These are phyloP conservation scores for Trametes hirsuta DNA, from an alignment of 1,284 basidiomycete species.

Conservation along the genomic window DNA sequence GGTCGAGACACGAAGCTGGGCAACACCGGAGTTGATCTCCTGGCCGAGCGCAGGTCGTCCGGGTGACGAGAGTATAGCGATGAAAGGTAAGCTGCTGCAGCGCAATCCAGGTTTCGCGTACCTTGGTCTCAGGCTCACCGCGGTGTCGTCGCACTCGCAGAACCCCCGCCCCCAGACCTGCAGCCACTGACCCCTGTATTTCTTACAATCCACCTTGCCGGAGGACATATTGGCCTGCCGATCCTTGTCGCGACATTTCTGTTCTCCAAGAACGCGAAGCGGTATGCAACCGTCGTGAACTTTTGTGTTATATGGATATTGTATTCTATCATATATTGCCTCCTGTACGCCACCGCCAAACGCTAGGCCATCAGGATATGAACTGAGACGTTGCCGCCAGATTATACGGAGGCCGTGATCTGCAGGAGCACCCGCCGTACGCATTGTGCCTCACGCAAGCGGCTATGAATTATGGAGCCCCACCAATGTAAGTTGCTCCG, in stretches of 20 bases:
- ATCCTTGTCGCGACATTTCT: slow-evolving; percentile 36
- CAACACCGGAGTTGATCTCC: slow-evolving; percentile 25
- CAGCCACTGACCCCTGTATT: slow-evolving; percentile 19
- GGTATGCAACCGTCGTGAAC: slow-evolving; percentile 37
- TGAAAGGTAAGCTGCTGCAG: slow-evolving; percentile 18
- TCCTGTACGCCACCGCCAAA: slow-evolving; percentile 45
- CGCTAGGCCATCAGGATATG: not conserved
- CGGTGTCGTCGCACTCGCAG: slow-evolving; percentile 10
- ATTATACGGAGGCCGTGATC: slow-evolving; percentile 39
- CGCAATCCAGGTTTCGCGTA: not conserved
- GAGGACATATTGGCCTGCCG: slow-evolving; percentile 39
- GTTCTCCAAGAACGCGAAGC: slow-evolving; percentile 32
- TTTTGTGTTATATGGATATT: slow-evolving; percentile 55
- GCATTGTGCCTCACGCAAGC: slow-evolving; percentile 52
- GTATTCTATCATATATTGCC: slow-evolving; percentile 53
- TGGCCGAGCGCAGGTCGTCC: slow-evolving; percentile 14
- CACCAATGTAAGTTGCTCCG: slow-evolving; percentile 49
- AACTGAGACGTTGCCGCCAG: slow-evolving; percentile 29
- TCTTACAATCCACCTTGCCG: slow-evolving; percentile 32
- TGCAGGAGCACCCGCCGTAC: slow-evolving; percentile 21
- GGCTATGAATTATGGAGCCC: slow-evolving; percentile 52
- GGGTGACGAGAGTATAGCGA: slow-evolving; percentile 13
- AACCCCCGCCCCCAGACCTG: slow-evolving; percentile 18
- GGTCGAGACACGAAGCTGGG: slow-evolving; percentile 1
- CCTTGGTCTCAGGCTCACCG: slow-evolving; percentile 7